Evolutionary conservation across 805 yeast species (phyloP), one percentile per base, ranked within the genome.

Genomic region (Zygosaccharomyces siamensis): DNA sequence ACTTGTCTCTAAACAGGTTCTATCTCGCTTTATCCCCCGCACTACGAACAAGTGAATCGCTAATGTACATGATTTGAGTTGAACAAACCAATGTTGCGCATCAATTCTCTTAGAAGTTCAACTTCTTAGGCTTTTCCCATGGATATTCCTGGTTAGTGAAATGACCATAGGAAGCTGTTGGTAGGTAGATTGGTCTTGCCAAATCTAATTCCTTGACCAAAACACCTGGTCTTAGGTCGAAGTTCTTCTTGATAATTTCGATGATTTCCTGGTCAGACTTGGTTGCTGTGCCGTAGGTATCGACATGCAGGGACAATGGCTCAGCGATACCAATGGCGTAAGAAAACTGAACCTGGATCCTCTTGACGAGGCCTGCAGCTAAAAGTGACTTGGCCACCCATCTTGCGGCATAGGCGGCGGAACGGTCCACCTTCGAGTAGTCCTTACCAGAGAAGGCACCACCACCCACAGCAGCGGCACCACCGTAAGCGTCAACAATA

Each of bases 391-490:
- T 93, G 72, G 99, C 99, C 66, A 93, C 97, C 99, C 99, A 93
- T 80, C 99, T 89, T 65, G 99, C 99, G 68, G 99, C 97, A 72
- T 93, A 93, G 61, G 99, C 99, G 70, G 99, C 99, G 58, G 98
- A 92, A 79, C 99, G 88, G 76, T 93, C 99, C 68, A 93, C 99
- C 82, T 93, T 93, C 72, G 97, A 89, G 87, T 88, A 93, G 76
- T 93, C 99, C 81, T 93, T 93, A 75, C 99, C 99, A 58, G 96
- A 86, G 89, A 93, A 93, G 58, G 99, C 99, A 81, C 99, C 99
- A 81, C 99, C 99, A 77, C 99, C 99, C 81, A 93, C 99, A 68
- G 99, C 98, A 76, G 99, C 97, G 95, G 99, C 95, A 68, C 99
- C 99, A 79, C 99, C 99, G 78, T 93, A 93, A 59, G 99, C 95